Base-by-base conservation (phyloP, 306 rosid species). In the Sechiopsis laciniata region DNA sequence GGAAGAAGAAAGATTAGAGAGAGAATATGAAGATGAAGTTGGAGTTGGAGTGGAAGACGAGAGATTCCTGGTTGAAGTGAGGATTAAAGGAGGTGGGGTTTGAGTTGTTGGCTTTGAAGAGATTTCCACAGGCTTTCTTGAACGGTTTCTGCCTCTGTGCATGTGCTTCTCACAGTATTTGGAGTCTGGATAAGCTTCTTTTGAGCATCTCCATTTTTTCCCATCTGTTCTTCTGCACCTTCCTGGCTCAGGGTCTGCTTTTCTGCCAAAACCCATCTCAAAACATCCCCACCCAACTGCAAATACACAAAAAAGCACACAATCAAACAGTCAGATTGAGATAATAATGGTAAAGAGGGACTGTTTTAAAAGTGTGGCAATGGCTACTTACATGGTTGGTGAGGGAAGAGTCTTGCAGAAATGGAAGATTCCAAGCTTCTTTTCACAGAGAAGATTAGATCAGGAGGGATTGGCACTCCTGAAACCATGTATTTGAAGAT, bases 121-220 rank as follows among this genome's bases (percentile, higher is more conserved):
- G 81, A 85, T 84, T 95, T 95, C 99, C 99, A 94, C 99, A 89
- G 92, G 99, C 99, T 91, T 95, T 95, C 99, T 95, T 95, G 99
- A 95, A 95, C 99, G 99, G 84, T 91, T 91, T 80, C 91, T 89
- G 84, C 99, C 99, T 81, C 99, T 85, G 75, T 95, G 99, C 99
- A 95, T 95, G 87, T 95, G 99, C 48, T 85, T 91, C 78, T 95
- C 99, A 75, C 97, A 95, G 95, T 95, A 95, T 81, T 95, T 95
- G 24, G 99, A 95, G 71, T 95, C 99, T 59, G 95, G 97, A 85
- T 91, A 95, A 75, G 97, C 99, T 80, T 95, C 96, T 78, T 94
- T 95, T 66, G 99, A 95, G 80, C 99, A 95, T 80, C 99, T 87
- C 99, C 99, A 95, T 85, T 95, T 95, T 80, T 95, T 95, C 53